Percentiles rank a stretch among this genome's conserved stretches.
phyloP scores from a whole-genome alignment of 495 filamentous ascomycete species.

The Lindgomyces ingoldianus region DNA sequence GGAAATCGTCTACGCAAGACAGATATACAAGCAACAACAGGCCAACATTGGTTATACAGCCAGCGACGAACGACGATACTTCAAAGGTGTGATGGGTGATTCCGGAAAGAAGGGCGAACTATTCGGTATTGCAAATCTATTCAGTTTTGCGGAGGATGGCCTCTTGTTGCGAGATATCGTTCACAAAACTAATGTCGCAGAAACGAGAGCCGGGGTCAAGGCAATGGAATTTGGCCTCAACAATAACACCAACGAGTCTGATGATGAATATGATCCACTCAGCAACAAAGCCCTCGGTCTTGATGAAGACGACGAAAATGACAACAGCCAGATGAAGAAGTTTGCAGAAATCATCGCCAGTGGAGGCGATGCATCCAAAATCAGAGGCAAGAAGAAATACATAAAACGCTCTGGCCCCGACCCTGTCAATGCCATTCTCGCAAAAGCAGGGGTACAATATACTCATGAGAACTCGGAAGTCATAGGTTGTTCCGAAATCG shows the following conservation, averaged over 20 bases:
- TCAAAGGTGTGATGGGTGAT: conserved; percentile 88
- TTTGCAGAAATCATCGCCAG: conserved; percentile 59
- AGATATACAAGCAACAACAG: conserved; percentile 99
- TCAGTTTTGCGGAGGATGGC: conserved; percentile 77
- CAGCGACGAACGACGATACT: conserved; percentile 88
- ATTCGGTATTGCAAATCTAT: conserved; percentile 87
- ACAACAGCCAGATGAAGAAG: conserved; percentile 63
- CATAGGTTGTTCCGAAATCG: conserved; percentile 82
- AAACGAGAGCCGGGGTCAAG: conserved; percentile 81
- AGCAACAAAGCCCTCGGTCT: conserved; percentile 47
- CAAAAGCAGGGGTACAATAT: conserved; percentile 87
- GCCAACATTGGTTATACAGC: conserved; percentile 97
- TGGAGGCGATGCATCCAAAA: conserved; percentile 39
- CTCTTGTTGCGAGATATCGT: conserved; percentile 86
- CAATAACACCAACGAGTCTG: conserved; percentile 40
- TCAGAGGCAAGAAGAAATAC: conserved; percentile 16
- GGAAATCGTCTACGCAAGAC: conserved; percentile 94
- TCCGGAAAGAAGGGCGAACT: conserved; percentile 85
- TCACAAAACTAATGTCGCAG: conserved; percentile 96
- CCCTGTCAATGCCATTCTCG: conserved; percentile 84
- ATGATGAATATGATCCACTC: conserved; percentile 56
- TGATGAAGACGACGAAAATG: conserved; percentile 54
- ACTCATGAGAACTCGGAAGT: conserved; percentile 97
- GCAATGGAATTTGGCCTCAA: conserved; percentile 73
- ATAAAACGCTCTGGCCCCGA: conserved; percentile 57